These are phyloP conservation scores for Petrea volubilis DNA, from an alignment of 257 asterid species.

Conservation along the genomic window DNA sequence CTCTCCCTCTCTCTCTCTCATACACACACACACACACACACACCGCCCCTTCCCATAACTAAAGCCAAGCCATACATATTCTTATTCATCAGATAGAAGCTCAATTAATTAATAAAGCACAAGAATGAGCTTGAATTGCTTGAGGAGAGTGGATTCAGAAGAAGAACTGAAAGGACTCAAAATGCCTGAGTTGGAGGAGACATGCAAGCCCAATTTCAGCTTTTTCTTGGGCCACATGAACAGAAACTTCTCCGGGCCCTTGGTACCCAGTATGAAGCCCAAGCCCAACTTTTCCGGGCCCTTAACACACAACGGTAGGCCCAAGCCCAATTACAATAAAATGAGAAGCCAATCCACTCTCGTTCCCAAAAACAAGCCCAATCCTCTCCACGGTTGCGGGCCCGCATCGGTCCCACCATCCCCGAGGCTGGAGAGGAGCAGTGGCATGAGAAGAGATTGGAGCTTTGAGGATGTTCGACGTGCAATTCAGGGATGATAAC, in stretches of 20 bases:
- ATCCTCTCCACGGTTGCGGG: background rate
- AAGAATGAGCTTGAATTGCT: slow-evolving; percentile 14
- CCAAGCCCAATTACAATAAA: background rate
- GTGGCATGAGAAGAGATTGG: slow-evolving; percentile 49
- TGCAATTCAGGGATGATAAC: background rate
- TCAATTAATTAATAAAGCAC: too few relatives aligned
- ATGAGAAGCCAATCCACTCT: background rate
- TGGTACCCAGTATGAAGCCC: background rate
- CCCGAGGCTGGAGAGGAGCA: slow-evolving; percentile 34
- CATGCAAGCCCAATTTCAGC: background rate
- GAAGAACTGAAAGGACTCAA: background rate
- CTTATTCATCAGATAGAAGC: too few relatives aligned
- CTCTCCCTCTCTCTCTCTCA: too few relatives aligned
- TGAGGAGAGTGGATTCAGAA: slow-evolving; percentile 4
- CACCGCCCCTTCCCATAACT: too few relatives aligned
- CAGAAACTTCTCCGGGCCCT: background rate
- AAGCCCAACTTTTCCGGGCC: too few relatives aligned
- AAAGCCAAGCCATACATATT: too few relatives aligned
- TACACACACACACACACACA: too few relatives aligned
- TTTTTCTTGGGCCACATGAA: background rate
- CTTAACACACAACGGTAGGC: background rate
- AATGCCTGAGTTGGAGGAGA: background rate
- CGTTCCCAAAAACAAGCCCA: background rate
- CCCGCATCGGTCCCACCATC: background rate
- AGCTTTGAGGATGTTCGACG: slow-evolving; percentile 34